Evolutionary conservation across 805 yeast species (phyloP).

Genomic region (Metschnikowia continentalis): DNA sequence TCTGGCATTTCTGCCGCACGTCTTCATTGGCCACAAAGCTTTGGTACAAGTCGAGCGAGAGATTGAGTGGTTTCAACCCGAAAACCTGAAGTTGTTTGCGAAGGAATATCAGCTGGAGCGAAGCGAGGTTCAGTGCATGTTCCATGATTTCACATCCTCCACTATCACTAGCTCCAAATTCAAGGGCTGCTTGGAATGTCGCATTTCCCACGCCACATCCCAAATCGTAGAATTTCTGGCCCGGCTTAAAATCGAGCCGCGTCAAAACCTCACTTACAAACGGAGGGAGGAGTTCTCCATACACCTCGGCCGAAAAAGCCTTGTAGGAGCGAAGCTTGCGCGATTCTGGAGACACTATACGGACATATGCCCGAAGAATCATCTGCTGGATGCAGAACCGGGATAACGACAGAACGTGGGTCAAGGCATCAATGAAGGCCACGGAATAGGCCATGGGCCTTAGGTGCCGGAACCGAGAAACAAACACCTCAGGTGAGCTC

Average conservation of each 20-base stretch:
- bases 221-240: constrained; percentile 70
- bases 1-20: constrained; percentile 51
- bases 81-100: constrained; percentile 52
- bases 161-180: constrained; percentile 68
- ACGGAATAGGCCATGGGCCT: constrained; percentile 17
- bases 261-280: constrained; percentile 60
- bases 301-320: constrained; percentile 86
- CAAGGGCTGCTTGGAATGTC: constrained; percentile 82
- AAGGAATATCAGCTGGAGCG: constrained; percentile 56
- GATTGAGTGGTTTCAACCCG: constrained; percentile 58
- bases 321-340: constrained; percentile 62
- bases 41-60: constrained; percentile 56
- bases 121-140: constrained; percentile 69
- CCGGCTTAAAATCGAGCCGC: constrained; percentile 54
- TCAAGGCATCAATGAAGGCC: constrained; percentile 16
- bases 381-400: constrained; percentile 50
- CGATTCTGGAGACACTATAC: constrained; percentile 76
- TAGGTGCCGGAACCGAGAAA: constrained; percentile 16
- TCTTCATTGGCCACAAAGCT: constrained; percentile 65
- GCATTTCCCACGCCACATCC: constrained; percentile 97
- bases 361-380: constrained; percentile 64
- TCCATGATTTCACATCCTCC: constrained; percentile 91
- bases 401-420: constrained; percentile 10
- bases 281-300: constrained; percentile 83
- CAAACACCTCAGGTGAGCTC: constrained; percentile 13